phyloP scores from a whole-genome alignment of 495 filamentous ascomycete genomes.

The Thermochaetoides thermophila region DNA sequence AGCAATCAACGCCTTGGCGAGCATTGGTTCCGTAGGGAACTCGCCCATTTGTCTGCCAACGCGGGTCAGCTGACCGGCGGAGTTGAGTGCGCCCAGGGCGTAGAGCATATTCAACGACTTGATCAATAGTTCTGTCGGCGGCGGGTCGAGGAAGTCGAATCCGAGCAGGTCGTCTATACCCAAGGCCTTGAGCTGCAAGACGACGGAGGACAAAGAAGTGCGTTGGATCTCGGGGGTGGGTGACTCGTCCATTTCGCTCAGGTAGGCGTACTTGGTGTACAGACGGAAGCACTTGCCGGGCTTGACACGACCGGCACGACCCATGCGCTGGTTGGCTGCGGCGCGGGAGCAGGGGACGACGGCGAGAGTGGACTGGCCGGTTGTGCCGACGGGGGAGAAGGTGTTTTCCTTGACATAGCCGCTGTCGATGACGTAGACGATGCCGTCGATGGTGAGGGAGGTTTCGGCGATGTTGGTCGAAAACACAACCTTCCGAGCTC shows the following conservation, averaged over 20 bases:
- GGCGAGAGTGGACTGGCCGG: conserved; percentile 82
- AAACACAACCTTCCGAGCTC: conserved; percentile 70
- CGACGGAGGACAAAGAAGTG: conserved; percentile 70
- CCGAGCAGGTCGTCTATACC: conserved; percentile 89
- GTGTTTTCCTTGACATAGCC: conserved; percentile 94
- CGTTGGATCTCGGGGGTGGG: conserved; percentile 92
- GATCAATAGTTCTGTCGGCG: conserved; percentile 81
- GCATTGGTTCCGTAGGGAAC: conserved; percentile 88
- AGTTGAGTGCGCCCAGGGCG: conserved; percentile 78
- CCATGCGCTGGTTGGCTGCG: conserved; percentile 82
- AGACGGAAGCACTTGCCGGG: conserved; percentile 91
- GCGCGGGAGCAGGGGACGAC: conserved; percentile 90
- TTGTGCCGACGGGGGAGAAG: conserved; percentile 62
- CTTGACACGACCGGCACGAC: conserved; percentile 81
- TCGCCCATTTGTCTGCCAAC: conserved; percentile 92
- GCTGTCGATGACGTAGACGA: conserved; percentile 83
- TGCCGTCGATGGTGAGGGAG: conserved; percentile 75
- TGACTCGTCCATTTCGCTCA: conserved; percentile 86
- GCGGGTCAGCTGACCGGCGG: conserved; percentile 80
- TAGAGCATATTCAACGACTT: conserved; percentile 85
- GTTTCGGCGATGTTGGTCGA: conserved; percentile 90
- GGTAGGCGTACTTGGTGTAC: conserved; percentile 89
- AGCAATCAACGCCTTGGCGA: conserved; percentile 82
- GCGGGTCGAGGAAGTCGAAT: conserved; percentile 95
- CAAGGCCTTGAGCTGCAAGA: conserved; percentile 75